phyloP scores from a whole-genome alignment of 352 stramenopile species.

The Phytophthora pluvialis region DNA sequence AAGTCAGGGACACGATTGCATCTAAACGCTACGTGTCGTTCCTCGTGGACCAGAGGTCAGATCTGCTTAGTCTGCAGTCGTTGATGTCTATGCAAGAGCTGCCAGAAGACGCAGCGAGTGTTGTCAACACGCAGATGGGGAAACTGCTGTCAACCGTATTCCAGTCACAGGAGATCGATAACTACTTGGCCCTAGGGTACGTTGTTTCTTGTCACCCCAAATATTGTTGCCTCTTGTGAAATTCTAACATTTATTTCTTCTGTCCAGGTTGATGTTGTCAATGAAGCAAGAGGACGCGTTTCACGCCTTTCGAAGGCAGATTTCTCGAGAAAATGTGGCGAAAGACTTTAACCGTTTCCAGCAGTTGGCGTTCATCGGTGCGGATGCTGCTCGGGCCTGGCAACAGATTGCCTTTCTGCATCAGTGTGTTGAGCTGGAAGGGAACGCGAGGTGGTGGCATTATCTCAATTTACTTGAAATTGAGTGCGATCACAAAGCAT shows the following conservation, averaged over 20 bases:
- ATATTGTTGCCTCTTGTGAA: neutral
- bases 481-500: constrained; percentile 77
- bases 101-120: constrained; percentile 53
- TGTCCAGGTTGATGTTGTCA: constrained; percentile 67
- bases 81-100: constrained; percentile 68
- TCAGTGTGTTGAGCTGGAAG: constrained; percentile 82
- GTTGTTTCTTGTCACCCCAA: constrained; percentile 1
- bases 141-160: constrained; percentile 76
- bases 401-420: constrained; percentile 83
- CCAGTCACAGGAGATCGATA: constrained; percentile 77
- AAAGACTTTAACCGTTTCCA: constrained; percentile 87
- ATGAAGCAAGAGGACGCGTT: constrained; percentile 83
- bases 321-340: constrained; percentile 79
- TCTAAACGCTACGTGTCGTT: constrained; percentile 77
- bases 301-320: constrained; percentile 70
- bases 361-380: constrained; percentile 72
- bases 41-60: constrained; percentile 66
- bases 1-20: constrained; percentile 46
- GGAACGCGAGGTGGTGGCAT: constrained; percentile 85
- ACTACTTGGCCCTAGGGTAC: constrained; percentile 67
- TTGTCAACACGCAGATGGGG: constrained; percentile 55
- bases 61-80: constrained; percentile 69
- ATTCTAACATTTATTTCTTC: constrained; percentile 7
- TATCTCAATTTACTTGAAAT: constrained; percentile 82
- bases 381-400: constrained; percentile 79